A percentile compares a stretch with the other conserved stretches of the same genome.
Conservation (phyloP, 1,139 yeast species). For the Candida sp. region DNA sequence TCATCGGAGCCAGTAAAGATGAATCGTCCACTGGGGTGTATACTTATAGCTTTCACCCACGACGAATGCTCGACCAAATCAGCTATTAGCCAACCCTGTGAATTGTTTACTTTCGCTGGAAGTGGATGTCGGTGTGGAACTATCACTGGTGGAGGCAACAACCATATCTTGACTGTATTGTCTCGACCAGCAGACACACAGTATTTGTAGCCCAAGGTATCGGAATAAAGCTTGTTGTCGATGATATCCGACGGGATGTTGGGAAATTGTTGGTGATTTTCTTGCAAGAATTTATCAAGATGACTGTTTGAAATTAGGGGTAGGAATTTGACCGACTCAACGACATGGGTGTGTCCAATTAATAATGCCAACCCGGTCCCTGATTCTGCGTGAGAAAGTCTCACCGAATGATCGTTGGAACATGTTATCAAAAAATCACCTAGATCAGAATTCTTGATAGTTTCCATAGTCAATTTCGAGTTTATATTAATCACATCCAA, state of each 20-base stretch:
- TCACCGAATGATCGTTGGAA: slow-evolving; percentile 76
- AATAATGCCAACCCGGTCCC: slow-evolving; percentile 70
- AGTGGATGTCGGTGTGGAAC: slow-evolving; percentile 55
- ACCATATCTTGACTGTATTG: slow-evolving; percentile 73
- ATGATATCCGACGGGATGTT: slow-evolving; percentile 31
- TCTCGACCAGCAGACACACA: slow-evolving; percentile 85
- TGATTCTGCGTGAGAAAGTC: slow-evolving; percentile 61
- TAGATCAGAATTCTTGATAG: slow-evolving; percentile 11
- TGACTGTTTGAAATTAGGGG: slow-evolving; percentile 50
- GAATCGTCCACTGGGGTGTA: slow-evolving; percentile 77
- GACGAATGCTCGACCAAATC: slow-evolving; percentile 73
- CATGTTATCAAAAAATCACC: slow-evolving; percentile 71
- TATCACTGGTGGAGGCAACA: slow-evolving; percentile 55
- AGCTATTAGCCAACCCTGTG: slow-evolving; percentile 60
- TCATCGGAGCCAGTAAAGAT: slow-evolving; percentile 81
- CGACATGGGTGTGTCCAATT: slow-evolving; percentile 80
- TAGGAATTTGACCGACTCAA: slow-evolving; percentile 70
- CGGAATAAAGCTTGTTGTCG: slow-evolving; percentile 23
- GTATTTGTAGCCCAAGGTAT: slow-evolving; percentile 54
- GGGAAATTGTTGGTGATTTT: slow-evolving; percentile 28
- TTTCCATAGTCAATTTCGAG: slow-evolving; percentile 3
- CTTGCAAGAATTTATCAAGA: slow-evolving; percentile 47
- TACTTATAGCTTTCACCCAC: slow-evolving; percentile 72
- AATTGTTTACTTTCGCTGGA: slow-evolving; percentile 47
- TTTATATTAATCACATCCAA: slow-evolving; percentile 36